These are phyloP conservation scores for Aspergillus sp. DNA, from an alignment of 2,329 filamentous ascomycete genomes.

Conservation along the genomic window DNA sequence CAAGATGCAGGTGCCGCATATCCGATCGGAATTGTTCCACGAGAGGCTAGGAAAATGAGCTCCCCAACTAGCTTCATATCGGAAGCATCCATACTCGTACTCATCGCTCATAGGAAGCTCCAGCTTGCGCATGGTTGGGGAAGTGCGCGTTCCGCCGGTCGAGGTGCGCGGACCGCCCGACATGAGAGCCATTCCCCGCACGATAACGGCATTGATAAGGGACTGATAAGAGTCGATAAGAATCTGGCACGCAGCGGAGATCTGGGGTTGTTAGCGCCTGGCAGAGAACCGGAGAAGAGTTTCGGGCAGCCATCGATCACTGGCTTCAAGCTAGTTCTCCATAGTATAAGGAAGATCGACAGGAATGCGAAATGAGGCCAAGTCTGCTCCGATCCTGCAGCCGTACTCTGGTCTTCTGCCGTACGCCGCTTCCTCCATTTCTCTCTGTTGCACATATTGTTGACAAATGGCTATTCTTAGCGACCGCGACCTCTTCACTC, in stretches of 20 bases:
- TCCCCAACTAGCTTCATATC: background rate
- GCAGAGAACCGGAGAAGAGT: background rate
- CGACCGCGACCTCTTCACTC: background rate
- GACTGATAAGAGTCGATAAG: background rate
- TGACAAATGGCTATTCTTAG: background rate
- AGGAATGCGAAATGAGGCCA: background rate
- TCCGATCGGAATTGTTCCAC: background rate
- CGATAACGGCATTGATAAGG: background rate
- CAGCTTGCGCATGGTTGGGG: background rate
- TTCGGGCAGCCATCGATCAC: background rate
- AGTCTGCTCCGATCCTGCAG: background rate
- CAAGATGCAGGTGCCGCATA: background rate
- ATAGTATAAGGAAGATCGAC: background rate
- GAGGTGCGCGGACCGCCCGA: constrained; percentile 7
- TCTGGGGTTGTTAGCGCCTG: background rate
- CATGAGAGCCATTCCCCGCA: background rate
- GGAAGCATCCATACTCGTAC: background rate
- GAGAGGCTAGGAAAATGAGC: background rate
- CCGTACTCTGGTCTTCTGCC: background rate
- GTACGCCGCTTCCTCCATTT: background rate
- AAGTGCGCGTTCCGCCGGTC: constrained; percentile 6
- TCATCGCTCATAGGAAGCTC: background rate
- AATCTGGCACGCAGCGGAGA: background rate
- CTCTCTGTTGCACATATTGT: background rate
- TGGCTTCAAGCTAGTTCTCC: too few relatives aligned